Percentiles rank a stretch among this genome's conserved stretches.
phyloP scores from a whole-genome alignment of 345 rosid species.

The Erysimum cheiranthoides region DNA sequence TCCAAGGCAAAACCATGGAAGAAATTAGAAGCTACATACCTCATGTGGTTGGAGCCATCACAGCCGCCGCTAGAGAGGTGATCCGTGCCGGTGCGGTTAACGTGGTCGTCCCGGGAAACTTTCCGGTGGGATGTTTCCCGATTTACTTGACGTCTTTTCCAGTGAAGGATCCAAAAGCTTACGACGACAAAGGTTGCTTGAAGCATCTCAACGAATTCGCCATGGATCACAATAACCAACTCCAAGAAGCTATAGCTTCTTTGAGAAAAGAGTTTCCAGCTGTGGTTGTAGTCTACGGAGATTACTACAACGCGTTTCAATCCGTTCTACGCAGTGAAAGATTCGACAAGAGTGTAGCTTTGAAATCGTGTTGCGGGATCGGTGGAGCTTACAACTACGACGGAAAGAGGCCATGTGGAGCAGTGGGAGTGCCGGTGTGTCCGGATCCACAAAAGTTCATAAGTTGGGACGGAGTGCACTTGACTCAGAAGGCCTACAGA shows the following conservation, averaged over 20 bases:
- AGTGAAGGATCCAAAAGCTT: conserved; percentile 28
- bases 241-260: conserved; percentile 29
- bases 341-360: conserved; percentile 33
- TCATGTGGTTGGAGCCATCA: conserved; percentile 47
- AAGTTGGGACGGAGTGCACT: conserved; percentile 54
- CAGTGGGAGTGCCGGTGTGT: conserved; percentile 41
- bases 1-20: conserved; percentile 33
- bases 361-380: conserved; percentile 42
- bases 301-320: conserved; percentile 41
- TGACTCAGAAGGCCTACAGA: conserved; percentile 43
- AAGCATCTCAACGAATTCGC: conserved; percentile 34
- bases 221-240: conserved; percentile 34
- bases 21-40: conserved; percentile 45
- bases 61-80: conserved; percentile 40
- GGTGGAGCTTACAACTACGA: conserved; percentile 45
- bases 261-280: conserved; percentile 25
- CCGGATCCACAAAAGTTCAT: conserved; percentile 25
- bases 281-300: conserved; percentile 32
- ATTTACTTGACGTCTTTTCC: conserved; percentile 39
- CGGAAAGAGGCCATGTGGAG: conserved; percentile 39
- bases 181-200: conserved; percentile 39
- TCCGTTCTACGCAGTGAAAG: neutral
- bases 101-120: conserved; percentile 35
- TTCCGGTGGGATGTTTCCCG: conserved; percentile 41
- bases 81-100: conserved; percentile 35